phyloP scores from a whole-genome alignment of 495 filamentous ascomycete genomes.

The Margaritispora aquatica region DNA sequence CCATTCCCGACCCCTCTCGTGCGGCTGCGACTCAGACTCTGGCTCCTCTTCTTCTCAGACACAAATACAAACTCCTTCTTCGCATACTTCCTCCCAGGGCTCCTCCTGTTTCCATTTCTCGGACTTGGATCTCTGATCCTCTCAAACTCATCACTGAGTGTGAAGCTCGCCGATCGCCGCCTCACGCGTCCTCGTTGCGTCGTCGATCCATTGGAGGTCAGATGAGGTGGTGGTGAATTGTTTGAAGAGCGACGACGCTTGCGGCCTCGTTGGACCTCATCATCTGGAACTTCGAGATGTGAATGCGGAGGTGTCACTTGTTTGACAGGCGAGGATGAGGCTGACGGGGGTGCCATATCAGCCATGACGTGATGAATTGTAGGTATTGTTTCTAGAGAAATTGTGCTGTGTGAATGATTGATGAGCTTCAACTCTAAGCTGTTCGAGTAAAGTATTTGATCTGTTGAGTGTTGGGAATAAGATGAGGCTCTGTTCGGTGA shows the following conservation, averaged over 20 bases:
- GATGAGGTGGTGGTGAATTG: not conserved
- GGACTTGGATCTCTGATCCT: not conserved
- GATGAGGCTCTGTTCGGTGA: not conserved
- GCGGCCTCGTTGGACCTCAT: slow-evolving; percentile 18
- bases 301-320: not conserved
- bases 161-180: slow-evolving; percentile 11
- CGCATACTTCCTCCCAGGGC: not conserved
- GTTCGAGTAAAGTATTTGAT: not conserved
- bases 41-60: slow-evolving; percentile 13
- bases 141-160: not conserved
- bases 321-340: not conserved
- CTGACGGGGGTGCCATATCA: not conserved
- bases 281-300: slow-evolving; percentile 10
- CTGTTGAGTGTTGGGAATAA: not conserved
- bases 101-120: not conserved
- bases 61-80: not conserved
- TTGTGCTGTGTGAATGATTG: not conserved
- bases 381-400: not conserved
- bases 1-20: too few species aligned
- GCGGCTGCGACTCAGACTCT: slow-evolving; percentile 3
- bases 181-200: slow-evolving; percentile 20
- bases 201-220: slow-evolving; percentile 9
- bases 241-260: slow-evolving; percentile 19
- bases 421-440: not conserved
- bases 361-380: not conserved